Percentiles rank a stretch among this genome's conserved stretches.
Evolutionary conservation across 1,139 yeast genomes (phyloP).

Genomic region (Yamadazyma diospyri): DNA sequence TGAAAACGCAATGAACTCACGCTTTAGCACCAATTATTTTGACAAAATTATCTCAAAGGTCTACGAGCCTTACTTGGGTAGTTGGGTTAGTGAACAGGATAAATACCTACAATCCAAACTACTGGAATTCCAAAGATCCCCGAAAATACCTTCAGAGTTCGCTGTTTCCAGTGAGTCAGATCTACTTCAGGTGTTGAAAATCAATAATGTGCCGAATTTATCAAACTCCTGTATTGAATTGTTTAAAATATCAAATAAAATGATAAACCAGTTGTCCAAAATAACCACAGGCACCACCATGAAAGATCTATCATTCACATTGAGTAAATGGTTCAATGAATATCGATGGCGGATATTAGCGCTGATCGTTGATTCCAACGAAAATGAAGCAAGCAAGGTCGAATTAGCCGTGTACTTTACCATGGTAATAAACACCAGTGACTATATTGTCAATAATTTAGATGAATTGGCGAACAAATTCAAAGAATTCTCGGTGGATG

Average conservation of each 20-base stretch:
- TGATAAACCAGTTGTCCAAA: conserved; percentile 72
- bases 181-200: conserved; percentile 32
- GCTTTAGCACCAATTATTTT: conserved; percentile 44
- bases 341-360: conserved; percentile 61
- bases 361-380: conserved; percentile 50
- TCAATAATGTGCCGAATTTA: conserved; percentile 53
- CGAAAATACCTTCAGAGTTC: conserved; percentile 42
- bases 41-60: conserved; percentile 61
- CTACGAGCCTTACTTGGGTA: conserved; percentile 77
- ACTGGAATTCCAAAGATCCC: conserved; percentile 51
- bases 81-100: conserved; percentile 91
- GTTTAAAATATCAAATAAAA: conserved; percentile 70
- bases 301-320: conserved; percentile 58
- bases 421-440: conserved; percentile 80
- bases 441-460: conserved; percentile 77
- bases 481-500: conserved; percentile 29
- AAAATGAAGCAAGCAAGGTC: conserved; percentile 21
- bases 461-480: conserved; percentile 72
- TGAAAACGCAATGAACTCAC: conserved; percentile 65
- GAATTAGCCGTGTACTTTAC: conserved; percentile 70
- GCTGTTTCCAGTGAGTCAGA: conserved; percentile 22
- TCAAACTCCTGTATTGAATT: conserved; percentile 84
- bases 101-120: conserved; percentile 57
- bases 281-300: conserved; percentile 66
- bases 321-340: conserved; percentile 62